Evolutionary conservation across 495 filamentous ascomycete genomes (phyloP).

Genomic region (Neurospora sp.): DNA sequence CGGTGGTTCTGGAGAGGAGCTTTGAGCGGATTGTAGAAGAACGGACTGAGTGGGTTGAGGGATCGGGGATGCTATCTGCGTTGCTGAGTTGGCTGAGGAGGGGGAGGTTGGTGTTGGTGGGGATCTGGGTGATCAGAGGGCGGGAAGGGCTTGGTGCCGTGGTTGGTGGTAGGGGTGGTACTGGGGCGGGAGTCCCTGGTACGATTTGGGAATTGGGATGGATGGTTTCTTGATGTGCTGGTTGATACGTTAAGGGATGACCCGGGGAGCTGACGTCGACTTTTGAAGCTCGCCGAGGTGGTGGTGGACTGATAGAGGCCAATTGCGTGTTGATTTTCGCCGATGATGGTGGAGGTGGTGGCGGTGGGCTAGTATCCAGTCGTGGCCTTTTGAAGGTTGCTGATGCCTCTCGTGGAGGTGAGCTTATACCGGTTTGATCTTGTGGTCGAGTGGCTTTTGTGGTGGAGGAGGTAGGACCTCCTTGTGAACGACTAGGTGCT

Average conservation of each 20-base stretch:
- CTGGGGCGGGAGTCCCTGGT: background rate
- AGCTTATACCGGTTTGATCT: background rate
- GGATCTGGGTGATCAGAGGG: slow-evolving; percentile 13
- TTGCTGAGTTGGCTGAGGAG: slow-evolving; percentile 3
- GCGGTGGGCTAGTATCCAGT: background rate
- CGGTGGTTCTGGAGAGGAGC: background rate
- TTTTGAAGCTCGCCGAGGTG: background rate
- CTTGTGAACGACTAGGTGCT: background rate
- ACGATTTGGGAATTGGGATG: background rate
- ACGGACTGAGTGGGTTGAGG: background rate
- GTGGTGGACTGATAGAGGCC: background rate
- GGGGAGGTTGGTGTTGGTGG: slow-evolving; percentile 11
- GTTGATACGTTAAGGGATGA: background rate
- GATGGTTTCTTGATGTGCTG: background rate
- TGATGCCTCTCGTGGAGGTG: background rate
- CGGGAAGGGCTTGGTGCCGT: slow-evolving; percentile 29
- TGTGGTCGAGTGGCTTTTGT: background rate
- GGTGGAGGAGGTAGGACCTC: background rate
- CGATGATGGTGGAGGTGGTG: background rate
- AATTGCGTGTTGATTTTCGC: background rate
- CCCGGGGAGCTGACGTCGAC: background rate
- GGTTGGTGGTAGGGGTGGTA: slow-evolving; percentile 19
- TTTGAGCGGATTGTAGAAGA: background rate
- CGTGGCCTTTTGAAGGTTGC: background rate
- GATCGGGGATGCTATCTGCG: slow-evolving; percentile 4